Evolutionary conservation across 495 filamentous ascomycete genomes (phyloP).

Genomic region (Neurospora sp.): DNA sequence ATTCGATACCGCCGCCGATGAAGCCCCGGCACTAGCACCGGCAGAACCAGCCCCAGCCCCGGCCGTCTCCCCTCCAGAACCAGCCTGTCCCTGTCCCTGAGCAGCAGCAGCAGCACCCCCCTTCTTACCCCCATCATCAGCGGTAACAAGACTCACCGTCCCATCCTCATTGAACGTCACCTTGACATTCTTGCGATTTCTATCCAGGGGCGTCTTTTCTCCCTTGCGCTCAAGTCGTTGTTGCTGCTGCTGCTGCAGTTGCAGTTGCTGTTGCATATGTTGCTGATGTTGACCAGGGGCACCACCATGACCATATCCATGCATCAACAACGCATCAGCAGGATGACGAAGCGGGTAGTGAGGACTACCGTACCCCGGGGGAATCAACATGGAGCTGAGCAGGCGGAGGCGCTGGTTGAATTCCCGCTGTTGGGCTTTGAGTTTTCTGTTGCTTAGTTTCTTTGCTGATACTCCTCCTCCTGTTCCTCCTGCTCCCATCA

Average conservation of each 20-base stretch:
- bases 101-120: not conserved
- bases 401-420: not conserved
- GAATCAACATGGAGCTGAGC: not conserved
- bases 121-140: not conserved
- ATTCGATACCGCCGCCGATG: not conserved
- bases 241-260: not conserved
- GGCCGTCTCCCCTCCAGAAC: not conserved
- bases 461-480: not conserved
- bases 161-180: not conserved
- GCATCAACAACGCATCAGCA: not conserved
- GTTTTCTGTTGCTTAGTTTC: not conserved
- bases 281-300: not conserved
- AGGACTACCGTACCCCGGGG: not conserved
- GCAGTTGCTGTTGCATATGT: not conserved
- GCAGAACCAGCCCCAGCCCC: not conserved
- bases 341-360: not conserved
- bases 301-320: not conserved
- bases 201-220: not conserved
- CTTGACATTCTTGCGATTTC: not conserved
- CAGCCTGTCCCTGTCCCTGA: not conserved
- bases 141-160: not conserved
- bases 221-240: not conserved
- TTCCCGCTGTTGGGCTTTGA: not conserved
- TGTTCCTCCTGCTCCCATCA: too few relatives aligned
- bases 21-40: not conserved